Evolutionary conservation across 805 yeast genomes (phyloP).

Genomic region (Kazachstania bromeliacearum): DNA sequence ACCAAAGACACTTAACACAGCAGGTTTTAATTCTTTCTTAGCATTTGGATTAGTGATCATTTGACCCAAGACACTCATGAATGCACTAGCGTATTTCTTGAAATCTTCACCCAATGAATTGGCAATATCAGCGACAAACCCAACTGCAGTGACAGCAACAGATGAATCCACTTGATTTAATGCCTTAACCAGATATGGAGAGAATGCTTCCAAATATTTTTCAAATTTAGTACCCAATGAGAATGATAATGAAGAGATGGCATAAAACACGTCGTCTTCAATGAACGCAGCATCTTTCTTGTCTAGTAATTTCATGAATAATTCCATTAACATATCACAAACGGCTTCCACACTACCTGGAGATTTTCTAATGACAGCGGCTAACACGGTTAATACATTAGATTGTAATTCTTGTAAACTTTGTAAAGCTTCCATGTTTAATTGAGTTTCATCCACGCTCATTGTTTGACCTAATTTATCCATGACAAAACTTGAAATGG

Average conservation of each 20-base stretch:
- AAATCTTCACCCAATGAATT: slow-evolving; percentile 74
- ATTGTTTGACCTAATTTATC: slow-evolving; percentile 65
- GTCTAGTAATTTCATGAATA: slow-evolving; percentile 63
- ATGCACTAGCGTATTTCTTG: slow-evolving; percentile 63
- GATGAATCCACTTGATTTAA: slow-evolving; percentile 75
- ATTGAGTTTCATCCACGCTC: slow-evolving; percentile 46
- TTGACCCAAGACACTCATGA: slow-evolving; percentile 76
- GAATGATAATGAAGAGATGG: slow-evolving; percentile 81
- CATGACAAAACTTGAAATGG: slow-evolving; percentile 67
- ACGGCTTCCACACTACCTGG: slow-evolving; percentile 55
- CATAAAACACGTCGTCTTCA: slow-evolving; percentile 91
- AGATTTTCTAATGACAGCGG: slow-evolving; percentile 76
- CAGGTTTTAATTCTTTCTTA: slow-evolving; percentile 75
- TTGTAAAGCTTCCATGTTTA: slow-evolving; percentile 59
- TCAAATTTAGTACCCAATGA: slow-evolving; percentile 64
- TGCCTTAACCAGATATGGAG: slow-evolving; percentile 75
- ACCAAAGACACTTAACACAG: slow-evolving; percentile 87
- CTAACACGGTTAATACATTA: slow-evolving; percentile 64
- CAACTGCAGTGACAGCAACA: slow-evolving; percentile 83
- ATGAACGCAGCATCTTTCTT: slow-evolving; percentile 55
- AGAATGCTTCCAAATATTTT: slow-evolving; percentile 69
- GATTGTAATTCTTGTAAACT: slow-evolving; percentile 84
- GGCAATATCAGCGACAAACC: slow-evolving; percentile 87
- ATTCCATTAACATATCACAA: slow-evolving; percentile 76
- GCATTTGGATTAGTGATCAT: slow-evolving; percentile 58